Evolutionary conservation across 352 stramenopile species (phyloP), one percentile per base, ranked within the genome.

Genomic region (Pythium oligandrum): DNA sequence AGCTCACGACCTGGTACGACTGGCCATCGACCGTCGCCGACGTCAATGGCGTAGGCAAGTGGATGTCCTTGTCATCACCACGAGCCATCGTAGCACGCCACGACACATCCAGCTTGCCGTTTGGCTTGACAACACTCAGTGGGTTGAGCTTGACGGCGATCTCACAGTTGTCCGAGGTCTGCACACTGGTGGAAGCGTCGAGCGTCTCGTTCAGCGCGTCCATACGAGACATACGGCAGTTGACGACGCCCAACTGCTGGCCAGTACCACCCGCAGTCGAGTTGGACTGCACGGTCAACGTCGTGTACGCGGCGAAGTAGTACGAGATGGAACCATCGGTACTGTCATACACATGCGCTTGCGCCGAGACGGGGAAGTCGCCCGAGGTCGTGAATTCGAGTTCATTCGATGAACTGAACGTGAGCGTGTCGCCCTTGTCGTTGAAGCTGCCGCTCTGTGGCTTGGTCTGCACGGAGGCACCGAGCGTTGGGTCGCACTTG

Each of bases 401-500:
- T 1, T 74, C 68, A 5, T 56, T 55, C 33, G 72, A n/a, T 6
- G 70, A 64, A 53, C 70, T 42, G 50, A 88, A 88, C 49, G 65
- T 62, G n/a, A 59, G 54, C 3, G 68, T 51, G 36, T 54, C 55
- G 45, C 71, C 66, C 0, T 32, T 33, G 10, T 48, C 58, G 9
- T 70, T 66, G 51, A 88, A 86, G 35, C 84, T 81, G 5, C 74
- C 66, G 1, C 65, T 69, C 57, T 79, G 63, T 0, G 56, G 31
- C 3, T 42, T 40, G 4, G 74, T 72, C 49, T 59, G 59, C 6
- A 49, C 57, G 36, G 61, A 54, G 7, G 56, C 37, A 1, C 43
- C 26, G 10, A 57, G 54, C 5, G 60, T 69, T 38, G 75, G 73
- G 30, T 71, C 65, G 56, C 77, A 86, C 43, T 65, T 48, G 30